A percentile compares a stretch with the other conserved stretches of the same genome.
Evolutionary conservation across 176 grass and related monocot species (phyloP).

Genomic region (Tuctoria greenei): DNA sequence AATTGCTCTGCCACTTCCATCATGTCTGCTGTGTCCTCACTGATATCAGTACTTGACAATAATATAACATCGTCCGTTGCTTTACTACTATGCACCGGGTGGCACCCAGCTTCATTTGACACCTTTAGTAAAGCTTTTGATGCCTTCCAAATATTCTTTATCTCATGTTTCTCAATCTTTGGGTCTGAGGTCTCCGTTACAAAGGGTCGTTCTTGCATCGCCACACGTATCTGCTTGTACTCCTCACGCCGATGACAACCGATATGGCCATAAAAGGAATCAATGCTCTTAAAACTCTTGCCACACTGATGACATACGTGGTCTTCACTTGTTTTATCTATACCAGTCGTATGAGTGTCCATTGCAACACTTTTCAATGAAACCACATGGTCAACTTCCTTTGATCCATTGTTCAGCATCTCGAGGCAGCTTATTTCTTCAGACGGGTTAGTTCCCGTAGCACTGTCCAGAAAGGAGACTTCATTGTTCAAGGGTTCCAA

Average conservation of each 20-base stretch:
- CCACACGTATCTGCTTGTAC: background rate
- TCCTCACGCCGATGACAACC: background rate
- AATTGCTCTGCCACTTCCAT: background rate
- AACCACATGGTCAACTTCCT: background rate
- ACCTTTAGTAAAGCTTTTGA: background rate
- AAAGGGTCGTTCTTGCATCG: background rate
- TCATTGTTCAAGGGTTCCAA: background rate
- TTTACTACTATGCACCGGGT: background rate
- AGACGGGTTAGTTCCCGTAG: too few relatives aligned
- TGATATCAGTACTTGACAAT: background rate
- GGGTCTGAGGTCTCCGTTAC: background rate
- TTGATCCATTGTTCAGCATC: background rate
- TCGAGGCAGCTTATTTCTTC: background rate
- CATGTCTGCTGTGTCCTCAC: background rate
- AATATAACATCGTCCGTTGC: background rate
- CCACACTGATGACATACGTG: background rate
- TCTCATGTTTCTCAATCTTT: too few relatives aligned
- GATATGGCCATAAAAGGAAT: background rate
- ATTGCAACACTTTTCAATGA: background rate
- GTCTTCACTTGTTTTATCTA: background rate
- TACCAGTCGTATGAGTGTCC: background rate
- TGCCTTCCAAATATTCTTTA: background rate
- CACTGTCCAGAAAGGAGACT: background rate
- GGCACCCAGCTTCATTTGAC: background rate
- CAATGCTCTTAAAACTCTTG: background rate